Conservation (phyloP, 495 filamentous ascomycete genomes). For the Penicillium atrosanguineum region DNA sequence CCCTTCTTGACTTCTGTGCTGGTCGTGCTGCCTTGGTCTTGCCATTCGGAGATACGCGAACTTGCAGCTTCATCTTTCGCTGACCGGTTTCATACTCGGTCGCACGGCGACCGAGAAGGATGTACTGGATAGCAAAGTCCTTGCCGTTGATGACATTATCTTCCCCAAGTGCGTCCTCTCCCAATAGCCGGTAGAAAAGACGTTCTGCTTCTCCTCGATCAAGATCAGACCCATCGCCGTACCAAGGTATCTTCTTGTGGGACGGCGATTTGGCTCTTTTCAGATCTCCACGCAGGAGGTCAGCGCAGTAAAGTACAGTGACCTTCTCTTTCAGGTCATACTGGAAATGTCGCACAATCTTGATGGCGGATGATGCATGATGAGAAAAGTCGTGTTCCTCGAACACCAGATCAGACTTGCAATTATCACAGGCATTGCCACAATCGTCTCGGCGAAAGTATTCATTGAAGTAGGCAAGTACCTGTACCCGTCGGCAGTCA, state of each 20-base stretch:
- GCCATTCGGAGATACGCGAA: constrained; percentile 51
- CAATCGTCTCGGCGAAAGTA: constrained; percentile 70
- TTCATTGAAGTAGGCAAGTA: constrained; percentile 92
- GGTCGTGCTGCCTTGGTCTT: constrained; percentile 34
- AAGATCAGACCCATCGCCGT: constrained; percentile 54
- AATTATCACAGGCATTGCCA: constrained; percentile 79
- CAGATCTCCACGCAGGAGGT: constrained; percentile 58
- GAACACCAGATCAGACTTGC: constrained; percentile 64
- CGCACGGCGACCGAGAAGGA: constrained; percentile 55
- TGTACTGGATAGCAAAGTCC: constrained; percentile 59
- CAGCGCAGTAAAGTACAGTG: constrained; percentile 54
- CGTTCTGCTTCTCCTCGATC: constrained; percentile 62
- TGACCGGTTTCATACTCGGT: constrained; percentile 49
- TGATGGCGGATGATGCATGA: constrained; percentile 65
- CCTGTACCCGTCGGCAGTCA: constrained; percentile 82
- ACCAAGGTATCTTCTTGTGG: constrained; percentile 49
- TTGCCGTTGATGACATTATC: constrained; percentile 57
- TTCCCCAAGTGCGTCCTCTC: constrained; percentile 60
- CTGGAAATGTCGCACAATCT: constrained; percentile 60
- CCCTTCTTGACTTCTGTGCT: constrained; percentile 16
- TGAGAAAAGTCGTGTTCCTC: constrained; percentile 71
- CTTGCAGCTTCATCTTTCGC: constrained; percentile 55
- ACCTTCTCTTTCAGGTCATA: constrained; percentile 42
- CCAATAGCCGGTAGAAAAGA: constrained; percentile 59
- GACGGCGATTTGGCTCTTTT: constrained; percentile 47